Percentiles rank a stretch among this genome's conserved stretches.
Conservation (phyloP, 2,329 filamentous ascomycete species). For the Laburnicola sp. region DNA sequence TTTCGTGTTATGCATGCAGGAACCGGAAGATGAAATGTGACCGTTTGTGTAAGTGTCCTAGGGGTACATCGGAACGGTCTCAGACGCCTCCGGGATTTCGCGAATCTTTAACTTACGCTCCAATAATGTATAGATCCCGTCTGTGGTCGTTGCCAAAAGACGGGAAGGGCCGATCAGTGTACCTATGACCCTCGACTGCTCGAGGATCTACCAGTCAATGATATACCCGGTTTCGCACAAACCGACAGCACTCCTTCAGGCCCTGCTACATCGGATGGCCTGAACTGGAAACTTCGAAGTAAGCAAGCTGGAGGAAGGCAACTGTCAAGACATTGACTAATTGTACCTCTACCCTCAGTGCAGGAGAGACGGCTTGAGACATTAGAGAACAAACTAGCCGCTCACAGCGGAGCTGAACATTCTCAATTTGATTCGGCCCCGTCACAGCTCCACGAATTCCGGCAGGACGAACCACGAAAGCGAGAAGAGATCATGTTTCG, state of each 20-base stretch:
- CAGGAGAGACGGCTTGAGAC: constrained; percentile 38
- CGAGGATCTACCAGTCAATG: constrained; percentile 32
- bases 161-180: constrained; percentile 48
- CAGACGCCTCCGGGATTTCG: neutral
- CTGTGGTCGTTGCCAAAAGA: constrained; percentile 50
- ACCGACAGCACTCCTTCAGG: constrained; percentile 9
- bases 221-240: constrained; percentile 12
- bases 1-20: constrained; percentile 53
- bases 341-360: neutral
- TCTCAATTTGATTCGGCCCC: constrained; percentile 8
- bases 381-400: constrained; percentile 35
- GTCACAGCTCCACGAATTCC: constrained; percentile 20
- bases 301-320: neutral
- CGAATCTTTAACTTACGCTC: neutral
- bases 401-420: constrained; percentile 22
- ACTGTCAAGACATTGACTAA: neutral
- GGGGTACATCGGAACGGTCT: neutral
- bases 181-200: constrained; percentile 46
- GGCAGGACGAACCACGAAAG: constrained; percentile 18
- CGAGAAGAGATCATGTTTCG: constrained; percentile 48
- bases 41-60: constrained; percentile 31
- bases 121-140: constrained; percentile 36
- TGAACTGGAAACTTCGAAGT: constrained; percentile 32
- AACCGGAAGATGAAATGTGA: constrained; percentile 54
- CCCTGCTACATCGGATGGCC: constrained; percentile 18